Percentiles rank a stretch among this genome's conserved stretches.
Evolutionary conservation across 2,329 filamentous ascomycete species (phyloP).

Genomic region (Colletotrichum sp.): DNA sequence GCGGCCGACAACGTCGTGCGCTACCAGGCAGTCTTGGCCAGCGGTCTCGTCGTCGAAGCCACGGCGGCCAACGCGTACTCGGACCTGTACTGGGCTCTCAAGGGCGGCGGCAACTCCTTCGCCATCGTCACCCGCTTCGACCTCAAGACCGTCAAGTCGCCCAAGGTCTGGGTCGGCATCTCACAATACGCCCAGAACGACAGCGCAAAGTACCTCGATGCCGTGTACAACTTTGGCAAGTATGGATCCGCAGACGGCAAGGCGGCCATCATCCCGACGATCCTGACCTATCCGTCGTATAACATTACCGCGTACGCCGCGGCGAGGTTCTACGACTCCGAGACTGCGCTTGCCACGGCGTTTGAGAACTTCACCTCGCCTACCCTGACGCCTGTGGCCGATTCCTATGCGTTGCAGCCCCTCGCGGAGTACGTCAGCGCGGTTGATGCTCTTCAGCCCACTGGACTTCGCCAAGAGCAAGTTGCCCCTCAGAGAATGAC

Average conservation of each 20-base stretch:
- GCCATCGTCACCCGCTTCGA: conserved; percentile 39
- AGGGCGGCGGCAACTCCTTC: conserved; percentile 40
- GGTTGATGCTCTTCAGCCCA: conserved; percentile 20
- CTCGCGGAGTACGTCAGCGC: conserved; percentile 15
- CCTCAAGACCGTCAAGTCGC: conserved; percentile 22
- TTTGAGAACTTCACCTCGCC: conserved; percentile 23
- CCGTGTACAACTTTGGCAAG: conserved; percentile 24
- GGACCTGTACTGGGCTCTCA: conserved; percentile 39
- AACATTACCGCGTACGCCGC: conserved; percentile 20
- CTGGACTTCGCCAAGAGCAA: conserved; percentile 20
- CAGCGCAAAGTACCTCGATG: conserved; percentile 17
- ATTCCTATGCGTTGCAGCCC: conserved; percentile 14
- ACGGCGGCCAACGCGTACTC: conserved; percentile 32
- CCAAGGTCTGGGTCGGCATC: conserved; percentile 16
- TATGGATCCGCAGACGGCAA: conserved; percentile 15
- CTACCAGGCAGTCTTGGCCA: conserved; percentile 47
- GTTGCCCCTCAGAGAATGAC: background rate
- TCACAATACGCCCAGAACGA: conserved; percentile 10
- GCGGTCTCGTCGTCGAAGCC: conserved; percentile 42
- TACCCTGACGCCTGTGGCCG: conserved; percentile 8
- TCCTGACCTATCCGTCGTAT: conserved; percentile 15
- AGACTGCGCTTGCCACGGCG: background rate
- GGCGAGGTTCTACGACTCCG: conserved; percentile 20
- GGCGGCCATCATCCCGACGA: conserved; percentile 23
- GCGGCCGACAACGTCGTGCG: conserved; percentile 32